Base-by-base conservation (phyloP, 1,284 basidiomycete species). In the Flammula alnicola region DNA sequence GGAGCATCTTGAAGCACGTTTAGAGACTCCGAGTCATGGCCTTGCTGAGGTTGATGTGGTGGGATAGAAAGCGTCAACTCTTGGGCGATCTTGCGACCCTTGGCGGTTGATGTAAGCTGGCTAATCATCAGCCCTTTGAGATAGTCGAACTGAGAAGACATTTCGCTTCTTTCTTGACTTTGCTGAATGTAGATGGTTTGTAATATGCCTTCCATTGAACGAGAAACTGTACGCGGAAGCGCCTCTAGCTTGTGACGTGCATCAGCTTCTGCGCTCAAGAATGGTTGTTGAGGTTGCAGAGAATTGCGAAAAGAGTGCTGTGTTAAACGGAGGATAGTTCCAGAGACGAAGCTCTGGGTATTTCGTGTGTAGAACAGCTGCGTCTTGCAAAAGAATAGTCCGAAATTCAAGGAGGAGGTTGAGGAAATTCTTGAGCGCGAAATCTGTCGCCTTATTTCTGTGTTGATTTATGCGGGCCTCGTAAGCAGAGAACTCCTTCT, bases 331-430 rank as follows among this genome's bases (percentile, higher is more conserved):
- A 5, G 33, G 22, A 20, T 52, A 57, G 12, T 56, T 44, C 20
- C 60, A 65, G 19, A 65, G 27, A 7, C 57, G 20, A 6, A 45
- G 30, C 1, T 47, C 10, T 4, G 63, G 59, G 39, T 65, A 26
- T 4, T 41, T 19, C 0, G 41, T 31, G 39, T 46, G 62, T 4
- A 66, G 51, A 2, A 67, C 33, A 8, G 63, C 66, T 12, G 54
- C 39, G 41, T 67, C 64, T 47, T 69, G 63, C 25, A 66, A 48
- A 8, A 68, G 48, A 20, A 67, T 35, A 1, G 14, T 41, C 16
- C 51, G 52, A 12, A 62, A 47, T 25, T 49, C 52, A 7, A 35
- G 14, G 2, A 66, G 46, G 5, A 63, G 19, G 3, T 23, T 16
- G 14, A 64, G 49, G 25, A 65, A 60, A 8, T 52, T 39, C 10